Conservation (phyloP, 306 rosid genomes). For the Elaeagnus macrophylla region DNA sequence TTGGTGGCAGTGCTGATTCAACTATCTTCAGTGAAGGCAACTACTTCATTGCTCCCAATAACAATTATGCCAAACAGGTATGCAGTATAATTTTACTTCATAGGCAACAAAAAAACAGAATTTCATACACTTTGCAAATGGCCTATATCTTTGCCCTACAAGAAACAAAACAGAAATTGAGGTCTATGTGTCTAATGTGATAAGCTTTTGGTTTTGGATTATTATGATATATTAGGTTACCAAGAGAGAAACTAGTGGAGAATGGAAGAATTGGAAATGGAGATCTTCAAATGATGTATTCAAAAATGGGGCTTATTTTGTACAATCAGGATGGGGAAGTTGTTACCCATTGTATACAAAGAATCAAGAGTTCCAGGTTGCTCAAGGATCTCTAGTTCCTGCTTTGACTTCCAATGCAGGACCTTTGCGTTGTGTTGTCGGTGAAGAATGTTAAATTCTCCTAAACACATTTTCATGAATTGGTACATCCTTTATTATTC, state of each 20-base stretch:
- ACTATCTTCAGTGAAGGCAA: slow-evolving; percentile 84
- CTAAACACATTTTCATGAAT: too few relatives aligned
- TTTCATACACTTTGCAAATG: too few relatives aligned
- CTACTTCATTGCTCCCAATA: slow-evolving; percentile 42
- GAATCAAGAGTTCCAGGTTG: slow-evolving; percentile 48
- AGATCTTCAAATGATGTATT: slow-evolving; percentile 64
- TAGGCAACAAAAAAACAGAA: too few relatives aligned
- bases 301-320: slow-evolving; percentile 72
- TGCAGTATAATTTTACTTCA: not conserved
- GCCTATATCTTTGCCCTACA: too few relatives aligned
- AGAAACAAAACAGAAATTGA: too few relatives aligned
- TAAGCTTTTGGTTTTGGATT: too few relatives aligned
- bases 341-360: slow-evolving; percentile 50
- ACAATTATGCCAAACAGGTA: slow-evolving; percentile 42
- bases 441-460: slow-evolving; percentile 35
- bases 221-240: slow-evolving; percentile 33
- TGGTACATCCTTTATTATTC: too few relatives aligned
- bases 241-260: slow-evolving; percentile 41
- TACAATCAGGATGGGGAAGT: slow-evolving; percentile 86
- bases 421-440: slow-evolving; percentile 41
- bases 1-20: slow-evolving; percentile 84
- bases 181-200: too few relatives aligned
- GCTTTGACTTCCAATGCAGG: slow-evolving; percentile 62
- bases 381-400: slow-evolving; percentile 51
- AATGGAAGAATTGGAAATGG: slow-evolving; percentile 82